Percentiles rank a stretch among this genome's conserved stretches.
Evolutionary conservation across 2,329 filamentous ascomycete genomes (phyloP).

Genomic region (Dryadomyces quercus-mongolicae): DNA sequence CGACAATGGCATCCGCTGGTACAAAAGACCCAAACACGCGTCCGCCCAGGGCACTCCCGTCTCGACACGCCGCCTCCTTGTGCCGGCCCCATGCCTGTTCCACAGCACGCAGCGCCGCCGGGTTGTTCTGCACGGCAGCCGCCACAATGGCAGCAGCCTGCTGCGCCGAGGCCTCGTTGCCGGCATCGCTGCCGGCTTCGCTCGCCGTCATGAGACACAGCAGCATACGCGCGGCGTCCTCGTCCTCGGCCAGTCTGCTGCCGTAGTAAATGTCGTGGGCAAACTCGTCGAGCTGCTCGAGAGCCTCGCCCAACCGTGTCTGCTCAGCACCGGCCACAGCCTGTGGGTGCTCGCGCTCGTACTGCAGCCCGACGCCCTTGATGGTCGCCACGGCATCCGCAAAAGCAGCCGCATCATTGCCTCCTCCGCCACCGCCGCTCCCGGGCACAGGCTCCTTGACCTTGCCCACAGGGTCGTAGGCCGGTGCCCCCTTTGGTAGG

Average conservation of each 20-base stretch:
- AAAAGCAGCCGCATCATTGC: slow-evolving; percentile 28
- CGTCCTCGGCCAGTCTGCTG: slow-evolving; percentile 46
- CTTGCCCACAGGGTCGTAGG: slow-evolving; percentile 43
- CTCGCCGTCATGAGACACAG: slow-evolving; percentile 39
- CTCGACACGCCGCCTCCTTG: slow-evolving; percentile 25
- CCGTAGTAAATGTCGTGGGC: slow-evolving; percentile 62
- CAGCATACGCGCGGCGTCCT: slow-evolving; percentile 38
- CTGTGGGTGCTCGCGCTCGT: slow-evolving; percentile 6
- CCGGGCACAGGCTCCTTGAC: slow-evolving; percentile 41
- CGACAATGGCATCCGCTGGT: background rate
- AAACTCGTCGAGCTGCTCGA: slow-evolving; percentile 48
- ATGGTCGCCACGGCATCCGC: slow-evolving; percentile 35
- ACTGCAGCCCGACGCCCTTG: slow-evolving; percentile 22
- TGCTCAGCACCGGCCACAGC: slow-evolving; percentile 9
- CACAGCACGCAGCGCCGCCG: slow-evolving; percentile 42
- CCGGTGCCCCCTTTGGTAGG: slow-evolving; percentile 38
- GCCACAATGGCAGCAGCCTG: slow-evolving; percentile 46
- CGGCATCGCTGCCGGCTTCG: slow-evolving; percentile 13
- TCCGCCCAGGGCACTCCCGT: background rate
- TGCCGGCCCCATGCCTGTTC: slow-evolving; percentile 33
- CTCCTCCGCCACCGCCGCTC: background rate
- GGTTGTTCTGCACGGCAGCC: slow-evolving; percentile 52
- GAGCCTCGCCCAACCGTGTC: slow-evolving; percentile 32
- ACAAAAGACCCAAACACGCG: background rate
- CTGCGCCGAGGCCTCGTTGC: slow-evolving; percentile 25